Evolutionary conservation across 768 basidiomycete species (phyloP), one percentile per base, ranked within the genome.

Genomic region (Leccinellum rugosiceps): DNA sequence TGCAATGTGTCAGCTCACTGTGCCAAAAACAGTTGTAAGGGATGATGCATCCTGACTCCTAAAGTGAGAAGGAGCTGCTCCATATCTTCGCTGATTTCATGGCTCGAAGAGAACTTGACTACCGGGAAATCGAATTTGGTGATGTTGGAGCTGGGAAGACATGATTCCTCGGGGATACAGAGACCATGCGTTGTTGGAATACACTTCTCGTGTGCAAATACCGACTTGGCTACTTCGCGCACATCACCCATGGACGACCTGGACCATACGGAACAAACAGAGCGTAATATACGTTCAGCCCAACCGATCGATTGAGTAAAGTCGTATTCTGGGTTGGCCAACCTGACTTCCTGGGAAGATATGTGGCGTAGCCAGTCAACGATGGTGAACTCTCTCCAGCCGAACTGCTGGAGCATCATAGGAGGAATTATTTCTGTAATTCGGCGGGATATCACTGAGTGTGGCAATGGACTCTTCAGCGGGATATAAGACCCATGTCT

Each of bases 341-440:
- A 73, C 11, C 68, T 58, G 32, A 82, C 72, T 1, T 76, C 61
- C 1, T 80, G 72, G 32, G 75, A 75, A 19, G 81, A 76, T 44
- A 96, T 75, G 70, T 87, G 79, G 13, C 71, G 72, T 50, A 94
- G 62, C 90, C 94, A 97, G 13, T 90, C 83, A 3, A 78, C 65
- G 11, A 94, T 67, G 0, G 81, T 77, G 6, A 97, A 75, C 68
- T 95, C 92, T 14, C 75, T 74, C 88, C 92, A 94, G 1, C 83
- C 83, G 60, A 96, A 90, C 4, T 81, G 76, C 3, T 72, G 56
- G 3, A 94, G 75, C 13, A 77, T 74, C 3, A 78, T 77, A 0
- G 79, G 65, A n/a, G 79, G 67, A 59, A 93, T 78, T 10, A 78
- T 69, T 58, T 82, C 83, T 61, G 86, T 85, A 50, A 95, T 70